Conservation (phyloP, 352 stramenopile genomes). For the Phytophthora podocarpi region DNA sequence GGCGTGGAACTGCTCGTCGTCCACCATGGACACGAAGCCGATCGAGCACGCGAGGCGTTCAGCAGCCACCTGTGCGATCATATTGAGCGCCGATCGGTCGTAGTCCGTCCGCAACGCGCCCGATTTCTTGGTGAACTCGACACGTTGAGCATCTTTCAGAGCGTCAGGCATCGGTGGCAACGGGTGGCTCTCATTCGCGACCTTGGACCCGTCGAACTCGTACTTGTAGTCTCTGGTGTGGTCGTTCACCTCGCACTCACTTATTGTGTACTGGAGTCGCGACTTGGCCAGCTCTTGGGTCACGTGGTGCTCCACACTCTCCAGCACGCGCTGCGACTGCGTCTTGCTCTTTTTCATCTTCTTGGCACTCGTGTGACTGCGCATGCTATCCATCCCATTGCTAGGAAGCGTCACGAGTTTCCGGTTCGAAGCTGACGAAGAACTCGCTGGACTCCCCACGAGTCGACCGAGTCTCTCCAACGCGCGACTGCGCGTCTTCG, state of each 20-base stretch:
- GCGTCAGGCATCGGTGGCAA: constrained; percentile 44
- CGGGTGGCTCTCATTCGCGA: constrained; percentile 41
- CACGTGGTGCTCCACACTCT: constrained; percentile 48
- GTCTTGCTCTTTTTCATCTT: constrained; percentile 28
- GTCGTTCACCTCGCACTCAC: constrained; percentile 39
- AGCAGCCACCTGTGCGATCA: constrained; percentile 66
- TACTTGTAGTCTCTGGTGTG: constrained; percentile 56
- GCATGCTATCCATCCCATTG: constrained; percentile 4
- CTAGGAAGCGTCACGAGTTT: constrained; percentile 27
- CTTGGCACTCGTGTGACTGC: constrained; percentile 6
- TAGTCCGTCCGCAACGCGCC: constrained; percentile 47
- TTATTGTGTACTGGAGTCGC: constrained; percentile 43
- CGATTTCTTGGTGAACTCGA: constrained; percentile 48
- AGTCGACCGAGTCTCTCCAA: constrained; percentile 55
- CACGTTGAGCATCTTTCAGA: constrained; percentile 48
- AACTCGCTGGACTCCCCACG: constrained; percentile 27
- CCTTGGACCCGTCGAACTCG: constrained; percentile 37
- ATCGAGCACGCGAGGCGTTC: constrained; percentile 65
- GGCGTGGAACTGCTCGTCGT: constrained; percentile 55
- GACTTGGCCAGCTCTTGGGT: constrained; percentile 36
- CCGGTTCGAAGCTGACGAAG: constrained; percentile 16
- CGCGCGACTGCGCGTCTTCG: constrained; percentile 44
- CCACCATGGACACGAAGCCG: constrained; percentile 65
- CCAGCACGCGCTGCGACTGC: constrained; percentile 38
- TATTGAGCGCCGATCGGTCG: constrained; percentile 54